Base-by-base conservation (phyloP, 768 basidiomycete genomes). In the Boletus sensibilis region DNA sequence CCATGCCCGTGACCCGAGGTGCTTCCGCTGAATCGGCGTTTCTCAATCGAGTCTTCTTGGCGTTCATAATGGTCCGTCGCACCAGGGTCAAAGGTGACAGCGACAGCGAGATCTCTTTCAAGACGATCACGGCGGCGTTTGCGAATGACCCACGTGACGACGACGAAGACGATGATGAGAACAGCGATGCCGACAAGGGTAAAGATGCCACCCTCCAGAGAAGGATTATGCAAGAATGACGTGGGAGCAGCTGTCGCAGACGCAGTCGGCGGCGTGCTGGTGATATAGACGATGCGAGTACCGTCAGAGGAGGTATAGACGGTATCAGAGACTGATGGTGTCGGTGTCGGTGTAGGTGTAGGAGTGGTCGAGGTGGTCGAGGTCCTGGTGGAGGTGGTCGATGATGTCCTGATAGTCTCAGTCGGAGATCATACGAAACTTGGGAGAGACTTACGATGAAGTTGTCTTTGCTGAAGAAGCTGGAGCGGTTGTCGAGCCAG, bases 171-270 rank as follows among this genome's bases (percentile, higher is more conserved):
- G 52, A 83, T 43, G 44, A 80, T 58, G 42, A 86, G 76, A 2
- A 63, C 79, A 31, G 78, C 60, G 38, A 86, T 49, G 14, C 81
- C 85, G 39, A 76, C 75, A 20, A 84, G 49, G 31, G 77, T 71
- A 55, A 90, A 86, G 16, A 88, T 78, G 10, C 80, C 70, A 8
- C 82, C 82, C 40, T 82, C 79, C n/a, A 85, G 74, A n/a, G 80
- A 74, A 69, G 83, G 87, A 70, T 90, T 86, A 55, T 83, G 70
- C 37, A 90, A 66, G 72, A 91, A 90, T 12, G 76, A 63, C 10
- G 68, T 63, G n/a, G 67, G 39, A 16, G 71, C 18, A 21, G 60
- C 31, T 1, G 68, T 59, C 7, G 64, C 27, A 18, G 75, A 57
- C 3, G 72, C 33, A 2, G 70, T 55, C 10, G 75, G 57, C 31